Conservation (phyloP, 2,329 filamentous ascomycete species). For the Pyricularia pennisetigena region DNA sequence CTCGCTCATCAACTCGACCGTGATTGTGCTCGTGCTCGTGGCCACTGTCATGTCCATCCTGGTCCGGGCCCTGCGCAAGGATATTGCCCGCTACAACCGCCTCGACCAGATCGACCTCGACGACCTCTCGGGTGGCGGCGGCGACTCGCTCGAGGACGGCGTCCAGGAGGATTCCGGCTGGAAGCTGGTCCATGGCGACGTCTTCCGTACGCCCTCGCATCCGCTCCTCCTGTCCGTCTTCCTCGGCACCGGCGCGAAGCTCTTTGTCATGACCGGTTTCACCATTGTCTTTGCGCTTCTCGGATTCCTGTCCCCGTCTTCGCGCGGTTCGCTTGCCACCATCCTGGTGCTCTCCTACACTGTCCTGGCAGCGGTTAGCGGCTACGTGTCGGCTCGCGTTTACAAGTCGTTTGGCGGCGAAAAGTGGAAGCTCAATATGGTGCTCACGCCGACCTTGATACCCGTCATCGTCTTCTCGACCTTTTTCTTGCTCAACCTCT, state of each 20-base stretch:
- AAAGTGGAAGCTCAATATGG: constrained; percentile 89
- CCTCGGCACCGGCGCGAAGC: constrained; percentile 85
- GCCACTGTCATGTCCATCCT: constrained; percentile 91
- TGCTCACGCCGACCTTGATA: constrained; percentile 74
- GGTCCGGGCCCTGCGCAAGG: constrained; percentile 78
- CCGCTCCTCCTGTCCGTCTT: constrained; percentile 80
- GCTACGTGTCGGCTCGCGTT: constrained; percentile 78
- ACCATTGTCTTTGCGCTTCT: constrained; percentile 90
- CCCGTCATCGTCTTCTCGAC: constrained; percentile 75
- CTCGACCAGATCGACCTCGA: constrained; percentile 86
- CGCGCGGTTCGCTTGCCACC: constrained; percentile 86
- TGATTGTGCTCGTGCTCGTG: constrained; percentile 87
- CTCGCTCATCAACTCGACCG: constrained; percentile 88
- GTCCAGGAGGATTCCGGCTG: constrained; percentile 97
- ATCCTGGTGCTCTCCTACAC: constrained; percentile 93
- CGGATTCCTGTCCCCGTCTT: constrained; percentile 90
- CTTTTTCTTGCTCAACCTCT: constrained; percentile 93
- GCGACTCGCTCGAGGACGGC: constrained; percentile 71
- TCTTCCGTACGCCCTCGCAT: constrained; percentile 80
- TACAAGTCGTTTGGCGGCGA: constrained; percentile 94
- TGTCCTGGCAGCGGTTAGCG: constrained; percentile 82
- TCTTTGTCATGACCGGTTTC: constrained; percentile 95
- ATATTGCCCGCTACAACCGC: constrained; percentile 93
- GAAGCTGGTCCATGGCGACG: constrained; percentile 96
- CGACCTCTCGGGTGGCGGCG: constrained; percentile 59